phyloP scores from a whole-genome alignment of 371 early-diverging fungal genomes.

The Haplosporangium sp. region DNA sequence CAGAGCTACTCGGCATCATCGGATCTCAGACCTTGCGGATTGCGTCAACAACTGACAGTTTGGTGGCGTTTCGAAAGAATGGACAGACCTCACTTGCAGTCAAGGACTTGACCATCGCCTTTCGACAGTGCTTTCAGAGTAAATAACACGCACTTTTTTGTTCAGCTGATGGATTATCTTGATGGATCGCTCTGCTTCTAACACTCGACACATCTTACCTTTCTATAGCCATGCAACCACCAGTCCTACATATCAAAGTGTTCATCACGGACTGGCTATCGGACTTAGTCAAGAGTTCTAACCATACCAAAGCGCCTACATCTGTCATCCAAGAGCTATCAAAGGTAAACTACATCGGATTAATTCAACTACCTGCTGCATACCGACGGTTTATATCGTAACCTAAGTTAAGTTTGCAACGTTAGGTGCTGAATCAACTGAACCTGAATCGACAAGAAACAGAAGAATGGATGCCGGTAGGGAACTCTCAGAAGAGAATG shows the following conservation, averaged over 20 bases:
- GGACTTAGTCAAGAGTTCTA: slow-evolving; percentile 14
- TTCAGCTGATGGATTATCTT: neutral
- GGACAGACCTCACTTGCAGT: slow-evolving; percentile 9
- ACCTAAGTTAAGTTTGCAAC: neutral
- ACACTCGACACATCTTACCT: neutral
- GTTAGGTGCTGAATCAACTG: slow-evolving; percentile 31
- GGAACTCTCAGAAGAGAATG: neutral
- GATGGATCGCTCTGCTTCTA: neutral
- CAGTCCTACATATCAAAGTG: slow-evolving; percentile 13
- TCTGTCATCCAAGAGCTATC: slow-evolving; percentile 31
- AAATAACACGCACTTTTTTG: slow-evolving; percentile 2
- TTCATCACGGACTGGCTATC: slow-evolving; percentile 38
- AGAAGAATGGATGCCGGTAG: slow-evolving; percentile 48
- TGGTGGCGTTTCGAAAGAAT: slow-evolving; percentile 49
- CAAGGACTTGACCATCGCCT: slow-evolving; percentile 30
- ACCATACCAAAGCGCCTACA: slow-evolving; percentile 1
- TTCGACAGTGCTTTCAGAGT: slow-evolving; percentile 25
- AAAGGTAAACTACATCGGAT: slow-evolving; percentile 8
- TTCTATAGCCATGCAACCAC: slow-evolving; percentile 4
- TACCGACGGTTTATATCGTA: neutral
- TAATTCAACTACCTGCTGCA: neutral
- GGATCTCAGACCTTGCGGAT: neutral
- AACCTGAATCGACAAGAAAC: slow-evolving; percentile 27
- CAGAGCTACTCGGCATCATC: slow-evolving; percentile 28
- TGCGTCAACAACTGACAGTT: slow-evolving; percentile 11